These are phyloP conservation scores for Fusarium stilboides DNA, from an alignment of 2,329 filamentous ascomycete species.

Conservation along the genomic window DNA sequence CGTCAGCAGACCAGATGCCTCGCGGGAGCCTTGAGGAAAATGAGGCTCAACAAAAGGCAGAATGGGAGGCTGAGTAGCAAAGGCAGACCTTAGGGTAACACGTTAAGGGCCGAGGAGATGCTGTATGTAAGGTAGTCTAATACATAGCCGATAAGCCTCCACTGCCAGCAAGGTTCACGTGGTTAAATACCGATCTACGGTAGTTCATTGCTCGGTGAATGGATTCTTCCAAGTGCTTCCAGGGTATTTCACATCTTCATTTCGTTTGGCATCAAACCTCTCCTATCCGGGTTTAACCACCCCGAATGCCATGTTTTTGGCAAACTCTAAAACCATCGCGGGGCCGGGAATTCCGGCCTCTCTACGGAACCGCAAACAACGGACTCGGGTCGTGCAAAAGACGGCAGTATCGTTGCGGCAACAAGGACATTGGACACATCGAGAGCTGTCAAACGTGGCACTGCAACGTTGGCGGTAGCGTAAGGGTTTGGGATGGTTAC, in stretches of 20 bases:
- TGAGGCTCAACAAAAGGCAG: conserved; percentile 42
- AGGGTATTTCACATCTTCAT: conserved; percentile 9
- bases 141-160: too few relatives aligned
- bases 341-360: conserved; percentile 16
- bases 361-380: conserved; percentile 19
- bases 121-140: too few relatives aligned
- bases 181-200: too few relatives aligned
- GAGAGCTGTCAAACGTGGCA: conserved; percentile 23
- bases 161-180: too few relatives aligned
- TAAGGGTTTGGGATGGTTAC: neutral
- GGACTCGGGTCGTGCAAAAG: neutral
- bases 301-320: conserved; percentile 27
- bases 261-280: neutral
- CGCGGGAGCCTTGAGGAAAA: conserved; percentile 18
- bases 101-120: too few relatives aligned
- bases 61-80: conserved; percentile 13
- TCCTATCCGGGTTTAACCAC: neutral
- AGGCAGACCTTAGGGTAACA: neutral
- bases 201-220: conserved; percentile 2
- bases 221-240: neutral
- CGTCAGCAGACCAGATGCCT: conserved; percentile 42
- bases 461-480: conserved; percentile 23
- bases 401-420: conserved; percentile 13
- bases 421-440: conserved; percentile 21
- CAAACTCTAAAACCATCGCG: conserved; percentile 29